Base-by-base conservation (phyloP, 768 basidiomycete genomes). In the Leccinum subgranulosum region DNA sequence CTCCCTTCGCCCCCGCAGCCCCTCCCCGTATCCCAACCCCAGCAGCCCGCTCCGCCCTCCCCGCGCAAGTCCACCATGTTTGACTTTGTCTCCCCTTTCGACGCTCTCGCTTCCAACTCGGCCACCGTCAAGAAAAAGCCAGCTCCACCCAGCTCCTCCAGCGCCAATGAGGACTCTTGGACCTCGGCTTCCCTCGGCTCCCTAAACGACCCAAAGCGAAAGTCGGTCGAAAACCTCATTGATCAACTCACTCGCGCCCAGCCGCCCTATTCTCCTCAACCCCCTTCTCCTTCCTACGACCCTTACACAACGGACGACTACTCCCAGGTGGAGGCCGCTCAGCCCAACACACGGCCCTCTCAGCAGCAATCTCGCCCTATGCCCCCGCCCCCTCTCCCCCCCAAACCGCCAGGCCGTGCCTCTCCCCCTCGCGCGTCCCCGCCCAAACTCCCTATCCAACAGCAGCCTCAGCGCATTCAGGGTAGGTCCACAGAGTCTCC, bases 1-100 rank as follows among this genome's bases (percentile, higher is more conserved):
- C 60, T 62, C 4, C 71, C 65, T 10, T 36, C 60, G 0, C 67
- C 65, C 0, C 62, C 68, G 0, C 68, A 67, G 45, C 49, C 64
- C 0, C 27, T 62, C 15, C 54, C 68, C 19, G 67, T 64, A 51
- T 63, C 67, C 43, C 66, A 65, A 45, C 68, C 69, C 12, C 68
- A 61, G 50, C 79, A 79, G 51, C 81, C 77, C 56, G 75, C 81
- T 3, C 84, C 87, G 0, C 82, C 89, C 29, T 86, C 87, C 43
- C 81, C 86, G 23, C 87, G 85, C 64, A 86, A 88, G 71, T 88
- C 89, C 50, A 84, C 89, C 50, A 84, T 92, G 81, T 94, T 94
- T 64, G 90, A 92, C 39, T 93, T 90, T 59, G 80, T 87, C 51
- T 91, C 90, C 50, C 86, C 92, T 2, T 92, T 93, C 64, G 91